Percentiles rank a stretch among this genome's conserved stretches.
These are phyloP conservation scores for Diaporthe aspalathi DNA, from an alignment of 2,329 filamentous ascomycete species.

Conservation along the genomic window DNA sequence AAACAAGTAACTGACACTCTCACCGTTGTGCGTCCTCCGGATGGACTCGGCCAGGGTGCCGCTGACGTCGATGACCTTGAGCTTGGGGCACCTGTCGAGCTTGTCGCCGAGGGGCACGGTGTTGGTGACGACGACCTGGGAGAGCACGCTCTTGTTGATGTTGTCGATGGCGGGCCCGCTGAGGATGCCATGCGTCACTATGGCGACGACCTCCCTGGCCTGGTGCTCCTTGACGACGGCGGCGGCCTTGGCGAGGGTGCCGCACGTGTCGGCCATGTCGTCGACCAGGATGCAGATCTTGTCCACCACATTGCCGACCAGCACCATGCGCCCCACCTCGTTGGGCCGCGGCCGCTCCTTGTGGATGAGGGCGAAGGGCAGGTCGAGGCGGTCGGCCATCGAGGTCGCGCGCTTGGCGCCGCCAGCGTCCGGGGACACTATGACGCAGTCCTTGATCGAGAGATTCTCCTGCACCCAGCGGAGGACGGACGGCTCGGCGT, in stretches of 20 bases:
- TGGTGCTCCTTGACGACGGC: constrained; percentile 88
- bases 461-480: constrained; percentile 83
- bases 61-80: constrained; percentile 92
- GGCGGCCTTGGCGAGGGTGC: constrained; percentile 79
- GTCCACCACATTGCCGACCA: constrained; percentile 83
- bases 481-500: constrained; percentile 80
- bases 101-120: constrained; percentile 85
- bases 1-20: constrained; percentile 75
- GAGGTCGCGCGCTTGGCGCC: constrained; percentile 96
- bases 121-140: constrained; percentile 89
- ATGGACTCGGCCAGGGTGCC: constrained; percentile 82
- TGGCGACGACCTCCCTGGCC: constrained; percentile 88
- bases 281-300: constrained; percentile 96
- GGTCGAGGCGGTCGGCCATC: constrained; percentile 91
- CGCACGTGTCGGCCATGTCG: constrained; percentile 96
- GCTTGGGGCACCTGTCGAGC: constrained; percentile 77
- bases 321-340: constrained; percentile 77
- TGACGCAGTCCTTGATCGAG: constrained; percentile 85
- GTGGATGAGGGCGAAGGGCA: constrained; percentile 98
- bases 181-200: constrained; percentile 94
- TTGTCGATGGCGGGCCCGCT: constrained; percentile 89
- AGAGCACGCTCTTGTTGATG: constrained; percentile 81
- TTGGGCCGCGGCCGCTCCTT: constrained; percentile 77
- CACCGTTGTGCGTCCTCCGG: constrained; percentile 75
- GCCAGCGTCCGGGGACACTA: constrained; percentile 96